Percentiles rank a stretch among this genome's conserved stretches.
Conservation (phyloP, 192 early-diverging fungal genomes). For the Podila epicladia region DNA sequence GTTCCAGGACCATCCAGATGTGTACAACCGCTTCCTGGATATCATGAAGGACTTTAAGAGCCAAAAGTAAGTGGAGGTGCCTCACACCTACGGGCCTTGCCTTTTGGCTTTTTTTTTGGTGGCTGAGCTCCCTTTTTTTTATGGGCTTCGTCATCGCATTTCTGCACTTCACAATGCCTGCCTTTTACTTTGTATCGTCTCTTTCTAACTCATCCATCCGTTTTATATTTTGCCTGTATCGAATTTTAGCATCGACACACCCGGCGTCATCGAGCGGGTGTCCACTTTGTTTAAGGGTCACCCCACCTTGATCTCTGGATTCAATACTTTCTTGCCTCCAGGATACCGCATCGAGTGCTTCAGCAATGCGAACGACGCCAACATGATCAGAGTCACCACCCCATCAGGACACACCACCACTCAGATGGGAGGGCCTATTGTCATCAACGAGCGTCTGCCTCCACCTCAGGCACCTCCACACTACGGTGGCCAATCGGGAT, state of each 20-base stretch:
- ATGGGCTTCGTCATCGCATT: no score
- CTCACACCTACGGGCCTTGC: neutral
- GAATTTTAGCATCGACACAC: slow-evolving; percentile 83
- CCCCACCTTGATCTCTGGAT: slow-evolving; percentile 91
- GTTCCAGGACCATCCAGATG: slow-evolving; percentile 92
- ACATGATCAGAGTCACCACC: slow-evolving; percentile 88
- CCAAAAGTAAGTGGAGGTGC: slow-evolving; percentile 72
- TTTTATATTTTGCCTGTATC: neutral
- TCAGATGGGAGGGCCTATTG: slow-evolving; percentile 55
- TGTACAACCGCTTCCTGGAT: slow-evolving; percentile 98
- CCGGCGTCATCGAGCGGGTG: slow-evolving; percentile 97
- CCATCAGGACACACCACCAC: slow-evolving; percentile 76
- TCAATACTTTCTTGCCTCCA: slow-evolving; percentile 99
- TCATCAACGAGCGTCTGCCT: slow-evolving; percentile 36
- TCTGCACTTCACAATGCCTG: no score
- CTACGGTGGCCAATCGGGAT: slow-evolving; percentile 41
- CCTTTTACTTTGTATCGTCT: no score
- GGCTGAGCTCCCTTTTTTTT: no score
- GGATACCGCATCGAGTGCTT: slow-evolving; percentile 96
- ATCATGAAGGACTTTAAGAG: slow-evolving; percentile 99
- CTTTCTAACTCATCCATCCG: neutral
- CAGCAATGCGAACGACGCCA: slow-evolving; percentile 76
- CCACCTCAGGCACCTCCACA: slow-evolving; percentile 28
- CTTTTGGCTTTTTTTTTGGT: neutral
- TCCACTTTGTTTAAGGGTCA: slow-evolving; percentile 94